Conservation (phyloP, 257 asterid genomes). For the Ilex aquifolium region DNA sequence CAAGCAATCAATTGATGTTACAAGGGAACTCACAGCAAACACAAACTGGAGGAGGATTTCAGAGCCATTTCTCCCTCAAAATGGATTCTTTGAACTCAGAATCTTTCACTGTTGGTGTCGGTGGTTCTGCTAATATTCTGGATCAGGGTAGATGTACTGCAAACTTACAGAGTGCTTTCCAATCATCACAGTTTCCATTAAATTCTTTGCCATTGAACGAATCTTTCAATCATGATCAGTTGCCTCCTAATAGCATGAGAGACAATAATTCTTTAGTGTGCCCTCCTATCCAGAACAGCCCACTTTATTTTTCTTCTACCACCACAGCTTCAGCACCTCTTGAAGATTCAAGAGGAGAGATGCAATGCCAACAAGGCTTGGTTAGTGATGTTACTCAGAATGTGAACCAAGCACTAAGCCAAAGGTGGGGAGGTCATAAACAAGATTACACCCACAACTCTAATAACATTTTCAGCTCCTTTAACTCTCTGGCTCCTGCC, state of each 20-base stretch:
- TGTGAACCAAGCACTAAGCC: slow-evolving; percentile 31
- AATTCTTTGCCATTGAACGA: slow-evolving; percentile 37
- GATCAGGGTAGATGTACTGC: slow-evolving; percentile 48
- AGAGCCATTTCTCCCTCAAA: slow-evolving; percentile 33
- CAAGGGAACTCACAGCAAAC: slow-evolving; percentile 44
- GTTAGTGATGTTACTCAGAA: slow-evolving; percentile 26
- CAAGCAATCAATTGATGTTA: slow-evolving; percentile 29
- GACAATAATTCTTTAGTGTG: slow-evolving; percentile 31
- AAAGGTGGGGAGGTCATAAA: slow-evolving; percentile 39
- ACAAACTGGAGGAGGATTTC: slow-evolving; percentile 37
- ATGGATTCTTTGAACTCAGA: slow-evolving; percentile 45
- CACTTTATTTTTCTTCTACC: slow-evolving; percentile 35
- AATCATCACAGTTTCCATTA: slow-evolving; percentile 36
- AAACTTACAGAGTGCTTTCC: slow-evolving; percentile 39
- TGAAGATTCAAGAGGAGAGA: slow-evolving; percentile 45
- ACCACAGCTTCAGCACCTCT: slow-evolving; percentile 29
- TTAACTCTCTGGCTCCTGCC: slow-evolving; percentile 33
- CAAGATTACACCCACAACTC: slow-evolving; percentile 30
- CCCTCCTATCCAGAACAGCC: slow-evolving; percentile 32
- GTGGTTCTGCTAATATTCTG: slow-evolving; percentile 37
- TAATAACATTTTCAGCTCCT: slow-evolving; percentile 25
- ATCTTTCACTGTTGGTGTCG: slow-evolving; percentile 27
- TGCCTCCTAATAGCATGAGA: slow-evolving; percentile 31
- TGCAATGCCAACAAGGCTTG: slow-evolving; percentile 38
- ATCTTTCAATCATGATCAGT: slow-evolving; percentile 35